Conservation (phyloP, 1,284 basidiomycete species). For the Papiliotrema terrestris region DNA sequence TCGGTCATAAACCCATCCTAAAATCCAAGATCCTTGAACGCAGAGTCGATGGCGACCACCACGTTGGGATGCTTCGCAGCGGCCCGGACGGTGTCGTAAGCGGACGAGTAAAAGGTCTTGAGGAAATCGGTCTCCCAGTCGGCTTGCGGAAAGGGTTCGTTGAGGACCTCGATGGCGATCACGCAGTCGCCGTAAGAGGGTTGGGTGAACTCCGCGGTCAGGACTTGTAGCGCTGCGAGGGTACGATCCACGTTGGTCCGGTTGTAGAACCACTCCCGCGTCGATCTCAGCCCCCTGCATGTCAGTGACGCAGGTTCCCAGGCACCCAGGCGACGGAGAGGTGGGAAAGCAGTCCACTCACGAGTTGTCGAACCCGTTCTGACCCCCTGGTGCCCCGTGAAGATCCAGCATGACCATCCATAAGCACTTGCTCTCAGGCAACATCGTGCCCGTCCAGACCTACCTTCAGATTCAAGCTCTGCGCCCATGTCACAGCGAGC, state of each 20-base stretch:
- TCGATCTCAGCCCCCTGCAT: conserved; percentile 24
- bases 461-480: conserved; percentile 33
- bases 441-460: background rate
- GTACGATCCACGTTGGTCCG: conserved; percentile 38
- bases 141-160: conserved; percentile 41
- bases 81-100: conserved; percentile 39
- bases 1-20: conserved; percentile 70
- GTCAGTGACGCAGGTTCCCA: background rate
- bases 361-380: conserved; percentile 53
- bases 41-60: conserved; percentile 69
- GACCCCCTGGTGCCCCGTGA: conserved; percentile 68
- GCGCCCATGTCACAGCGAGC: conserved; percentile 37
- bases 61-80: conserved; percentile 58
- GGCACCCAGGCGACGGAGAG: background rate
- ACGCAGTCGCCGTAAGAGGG: conserved; percentile 30
- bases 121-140: conserved; percentile 23
- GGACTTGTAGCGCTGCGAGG: conserved; percentile 35
- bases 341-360: conserved; percentile 1
- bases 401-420: conserved; percentile 38
- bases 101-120: conserved; percentile 27
- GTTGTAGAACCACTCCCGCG: conserved; percentile 36
- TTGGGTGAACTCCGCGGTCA: conserved; percentile 52
- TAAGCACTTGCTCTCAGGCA: background rate
- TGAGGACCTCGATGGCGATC: conserved; percentile 56
- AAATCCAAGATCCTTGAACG: conserved; percentile 69